These are phyloP conservation scores for Termitomyces sp. DNA, from an alignment of 768 basidiomycete genomes.

Conservation along the genomic window DNA sequence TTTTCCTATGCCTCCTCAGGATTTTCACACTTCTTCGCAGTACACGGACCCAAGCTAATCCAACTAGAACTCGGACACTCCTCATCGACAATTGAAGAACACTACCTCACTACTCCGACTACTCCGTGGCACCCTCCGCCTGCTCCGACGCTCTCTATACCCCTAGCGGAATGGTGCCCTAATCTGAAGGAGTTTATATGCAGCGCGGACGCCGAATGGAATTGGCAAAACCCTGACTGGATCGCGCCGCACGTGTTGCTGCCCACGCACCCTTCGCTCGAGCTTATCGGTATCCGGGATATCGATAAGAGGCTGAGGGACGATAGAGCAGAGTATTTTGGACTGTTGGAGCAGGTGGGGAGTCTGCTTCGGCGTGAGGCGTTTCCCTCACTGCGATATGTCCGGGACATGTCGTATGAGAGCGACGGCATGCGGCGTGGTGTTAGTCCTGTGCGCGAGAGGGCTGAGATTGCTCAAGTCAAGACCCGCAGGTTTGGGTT, in stretches of 20 bases:
- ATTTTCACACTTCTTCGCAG: conserved; percentile 58
- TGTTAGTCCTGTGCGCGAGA: conserved; percentile 4
- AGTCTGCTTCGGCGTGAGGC: conserved; percentile 51
- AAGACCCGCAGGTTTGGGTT: neutral
- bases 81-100: conserved; percentile 58
- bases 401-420: conserved; percentile 59
- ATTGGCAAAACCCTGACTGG: conserved; percentile 76
- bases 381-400: conserved; percentile 54
- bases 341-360: conserved; percentile 58
- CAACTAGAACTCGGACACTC: conserved; percentile 75
- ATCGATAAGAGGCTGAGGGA: conserved; percentile 57
- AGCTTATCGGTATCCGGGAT: conserved; percentile 68
- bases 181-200: conserved; percentile 67
- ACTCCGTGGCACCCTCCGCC: conserved; percentile 32
- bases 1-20: conserved; percentile 64
- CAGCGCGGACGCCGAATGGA: conserved; percentile 75
- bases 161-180: conserved; percentile 65
- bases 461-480: neutral
- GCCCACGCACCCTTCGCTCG: conserved; percentile 52
- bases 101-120: conserved; percentile 52
- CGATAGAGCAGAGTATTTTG: conserved; percentile 46
- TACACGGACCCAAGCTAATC: conserved; percentile 53
- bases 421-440: conserved; percentile 49
- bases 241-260: conserved; percentile 72
- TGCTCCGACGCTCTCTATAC: conserved; percentile 29